phyloP scores from a whole-genome alignment of 2,329 filamentous ascomycete species.

The Ascochyta koolunga region DNA sequence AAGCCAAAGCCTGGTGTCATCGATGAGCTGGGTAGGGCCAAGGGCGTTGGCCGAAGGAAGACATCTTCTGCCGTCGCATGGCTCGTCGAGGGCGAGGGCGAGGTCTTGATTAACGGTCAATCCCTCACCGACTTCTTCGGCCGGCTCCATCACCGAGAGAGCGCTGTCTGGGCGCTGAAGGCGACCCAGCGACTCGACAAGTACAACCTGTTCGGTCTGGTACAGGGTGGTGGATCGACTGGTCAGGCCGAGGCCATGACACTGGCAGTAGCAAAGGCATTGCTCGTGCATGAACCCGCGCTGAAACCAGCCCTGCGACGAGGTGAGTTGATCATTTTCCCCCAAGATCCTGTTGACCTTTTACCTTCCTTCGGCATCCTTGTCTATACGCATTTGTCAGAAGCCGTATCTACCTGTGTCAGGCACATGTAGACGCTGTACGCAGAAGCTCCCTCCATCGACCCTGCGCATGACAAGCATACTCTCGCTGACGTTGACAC shows the following conservation, averaged over 20 bases:
- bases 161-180: constrained; percentile 88
- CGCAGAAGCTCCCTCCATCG: constrained; percentile 7
- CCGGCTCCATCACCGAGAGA: constrained; percentile 91
- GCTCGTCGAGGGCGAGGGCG: constrained; percentile 90
- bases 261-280: constrained; percentile 83
- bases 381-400: not conserved
- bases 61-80: constrained; percentile 82
- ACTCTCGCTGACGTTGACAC: constrained; percentile 52
- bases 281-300: constrained; percentile 89
- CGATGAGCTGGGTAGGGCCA: constrained; percentile 77
- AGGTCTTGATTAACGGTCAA: constrained; percentile 89
- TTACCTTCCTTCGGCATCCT: constrained; percentile 1
- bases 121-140: constrained; percentile 81
- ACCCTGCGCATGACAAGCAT: not conserved
- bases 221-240: constrained; percentile 86
- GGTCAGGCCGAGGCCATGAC: constrained; percentile 96
- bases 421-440: constrained; percentile 1
- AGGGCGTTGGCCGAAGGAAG: constrained; percentile 86
- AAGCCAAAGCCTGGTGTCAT: constrained; percentile 67
- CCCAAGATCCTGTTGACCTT: constrained; percentile 9
- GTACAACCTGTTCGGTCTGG: constrained; percentile 92
- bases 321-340: constrained; percentile 67
- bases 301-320: constrained; percentile 85
- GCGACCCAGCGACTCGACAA: constrained; percentile 85
- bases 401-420: not conserved